These are phyloP conservation scores for Claviceps digitariae DNA, from an alignment of 2,329 filamentous ascomycete genomes.

Conservation along the genomic window DNA sequence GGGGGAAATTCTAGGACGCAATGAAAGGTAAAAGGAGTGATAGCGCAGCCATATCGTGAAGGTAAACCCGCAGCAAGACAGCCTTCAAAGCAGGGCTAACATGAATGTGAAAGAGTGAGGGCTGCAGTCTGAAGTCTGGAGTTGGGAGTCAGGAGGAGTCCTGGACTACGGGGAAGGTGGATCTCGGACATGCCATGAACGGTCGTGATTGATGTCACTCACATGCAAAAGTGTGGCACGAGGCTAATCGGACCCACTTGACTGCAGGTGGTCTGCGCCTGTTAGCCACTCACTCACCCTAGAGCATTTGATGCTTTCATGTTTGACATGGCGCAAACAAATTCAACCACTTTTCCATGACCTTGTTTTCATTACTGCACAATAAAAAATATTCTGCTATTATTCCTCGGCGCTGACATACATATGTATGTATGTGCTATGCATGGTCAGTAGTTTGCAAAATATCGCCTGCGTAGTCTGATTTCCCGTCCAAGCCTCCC, in stretches of 20 bases:
- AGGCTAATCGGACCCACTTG: background rate
- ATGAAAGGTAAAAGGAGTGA: background rate
- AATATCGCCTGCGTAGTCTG: too few species aligned
- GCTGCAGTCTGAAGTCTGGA: too few species aligned
- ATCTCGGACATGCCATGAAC: background rate
- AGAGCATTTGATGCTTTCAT: background rate
- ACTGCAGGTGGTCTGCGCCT: background rate
- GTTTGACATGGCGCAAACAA: background rate
- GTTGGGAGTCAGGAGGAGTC: background rate
- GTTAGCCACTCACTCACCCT: background rate
- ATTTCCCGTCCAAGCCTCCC: too few species aligned
- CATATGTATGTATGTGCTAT: too few species aligned
- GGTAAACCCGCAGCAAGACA: background rate
- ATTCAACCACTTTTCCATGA: background rate
- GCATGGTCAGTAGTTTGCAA: too few species aligned
- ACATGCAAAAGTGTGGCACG: slow-evolving; percentile 1
- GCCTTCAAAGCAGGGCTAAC: background rate
- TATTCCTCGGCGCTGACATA: too few species aligned
- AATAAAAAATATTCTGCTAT: too few species aligned
- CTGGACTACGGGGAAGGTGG: slow-evolving; percentile 1
- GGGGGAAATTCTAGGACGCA: background rate
- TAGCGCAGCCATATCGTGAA: slow-evolving; percentile 1
- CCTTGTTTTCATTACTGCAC: background rate
- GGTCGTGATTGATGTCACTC: slow-evolving; percentile 8
- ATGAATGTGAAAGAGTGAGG: background rate